Evolutionary conservation across 495 filamentous ascomycete species (phyloP), one percentile per base, ranked within the genome.

Genomic region (Aspergillus affinis): DNA sequence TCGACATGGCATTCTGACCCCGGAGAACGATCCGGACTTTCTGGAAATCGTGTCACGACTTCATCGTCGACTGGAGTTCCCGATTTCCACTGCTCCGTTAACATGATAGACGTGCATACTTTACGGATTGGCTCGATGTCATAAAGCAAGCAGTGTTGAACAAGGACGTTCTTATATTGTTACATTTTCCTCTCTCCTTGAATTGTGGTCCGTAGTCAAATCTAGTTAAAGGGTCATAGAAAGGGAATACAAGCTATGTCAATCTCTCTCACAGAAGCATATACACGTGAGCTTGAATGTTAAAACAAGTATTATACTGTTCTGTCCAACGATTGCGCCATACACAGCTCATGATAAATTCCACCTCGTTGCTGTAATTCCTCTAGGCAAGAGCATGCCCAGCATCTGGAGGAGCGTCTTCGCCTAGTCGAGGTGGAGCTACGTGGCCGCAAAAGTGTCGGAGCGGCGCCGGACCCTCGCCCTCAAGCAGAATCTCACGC

Each of bases 341-440:
- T 19, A 29, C 59, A 61, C 60, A 62, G 47, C 36, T 90, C 86
- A 48, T 71, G 81, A 64, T 90, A 90, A 51, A 81, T 74, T 1
- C 86, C 86, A 52, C 74, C 74, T 65, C 74, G 75, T 30, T 61
- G 66, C 76, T 89, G 72, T 63, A 90, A 66, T 58, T 82, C 81
- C 15, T 71, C 63, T 51, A 32, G 29, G 8, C 29, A 32, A 10
- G 7, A 32, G 29, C 29, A 32, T 10, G 10, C 8, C 3, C 29
- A 32, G 29, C 29, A 8, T 1, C 29, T 32, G 10, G 29, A 32
- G 29, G 29, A 32, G 29, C 29, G 29, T 6, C 29, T 32, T 32
- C 29, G 29, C 6, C 3, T 32, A 8, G 29, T 32, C 10, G 58
- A 15, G 21, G 46, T 7, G 21, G 21, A 32, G 51, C 51, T 48